These are phyloP conservation scores for Phytophthora foliorum DNA, from an alignment of 352 stramenopile species.

Conservation along the genomic window DNA sequence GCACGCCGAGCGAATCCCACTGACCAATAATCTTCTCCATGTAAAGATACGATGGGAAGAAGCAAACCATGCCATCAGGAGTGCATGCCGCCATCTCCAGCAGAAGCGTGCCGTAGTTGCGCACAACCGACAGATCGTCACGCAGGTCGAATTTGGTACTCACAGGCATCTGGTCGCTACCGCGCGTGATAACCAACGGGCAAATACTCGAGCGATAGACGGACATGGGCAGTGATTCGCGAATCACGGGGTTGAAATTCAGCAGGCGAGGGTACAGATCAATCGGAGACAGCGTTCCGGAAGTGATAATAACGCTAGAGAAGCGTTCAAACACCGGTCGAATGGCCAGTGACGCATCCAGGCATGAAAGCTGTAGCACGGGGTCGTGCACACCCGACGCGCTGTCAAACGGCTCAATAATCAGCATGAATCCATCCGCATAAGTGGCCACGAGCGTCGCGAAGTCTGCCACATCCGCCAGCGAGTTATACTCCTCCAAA, in stretches of 20 bases:
- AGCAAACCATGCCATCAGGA: constrained; percentile 99
- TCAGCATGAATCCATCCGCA: constrained; percentile 98
- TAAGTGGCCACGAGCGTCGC: constrained; percentile 98
- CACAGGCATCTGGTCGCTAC: constrained; percentile 97
- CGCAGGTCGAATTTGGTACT: constrained; percentile 95
- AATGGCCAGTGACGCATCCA: constrained; percentile 98
- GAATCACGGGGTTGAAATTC: constrained; percentile 97
- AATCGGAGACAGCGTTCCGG: constrained; percentile 98
- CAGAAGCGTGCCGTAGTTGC: constrained; percentile 97
- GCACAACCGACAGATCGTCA: constrained; percentile 93
- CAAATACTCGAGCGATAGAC: constrained; percentile 98
- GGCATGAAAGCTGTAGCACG: constrained; percentile 95
- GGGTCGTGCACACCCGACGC: constrained; percentile 78
- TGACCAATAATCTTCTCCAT: constrained; percentile 99
- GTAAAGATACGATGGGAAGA: constrained; percentile 99
- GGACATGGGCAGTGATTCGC: constrained; percentile 97
- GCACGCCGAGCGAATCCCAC: constrained; percentile 94
- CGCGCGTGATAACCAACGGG: constrained; percentile 97
- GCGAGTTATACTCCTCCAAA: constrained; percentile 96
- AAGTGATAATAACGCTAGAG: constrained; percentile 91
- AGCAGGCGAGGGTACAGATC: constrained; percentile 99
- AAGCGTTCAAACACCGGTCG: constrained; percentile 98
- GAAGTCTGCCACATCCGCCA: constrained; percentile 98
- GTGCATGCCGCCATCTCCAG: constrained; percentile 95
- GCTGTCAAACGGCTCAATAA: constrained; percentile 96